A percentile compares a stretch with the other conserved stretches of the same genome.
Evolutionary conservation across 225 moss, liverwort and hornwort species (phyloP).

Genomic region (Thuidium tamariscinum): DNA sequence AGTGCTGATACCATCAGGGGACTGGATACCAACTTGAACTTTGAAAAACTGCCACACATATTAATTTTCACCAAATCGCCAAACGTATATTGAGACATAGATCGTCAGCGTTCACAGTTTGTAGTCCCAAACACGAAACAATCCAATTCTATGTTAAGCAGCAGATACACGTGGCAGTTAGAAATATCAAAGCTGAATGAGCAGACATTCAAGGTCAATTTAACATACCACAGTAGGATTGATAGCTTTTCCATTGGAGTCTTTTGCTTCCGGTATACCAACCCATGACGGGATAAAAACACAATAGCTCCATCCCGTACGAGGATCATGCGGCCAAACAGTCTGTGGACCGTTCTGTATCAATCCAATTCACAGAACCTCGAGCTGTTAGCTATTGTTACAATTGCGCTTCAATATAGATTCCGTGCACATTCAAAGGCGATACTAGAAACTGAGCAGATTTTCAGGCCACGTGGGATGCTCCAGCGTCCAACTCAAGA

Average conservation of each 20-base stretch:
- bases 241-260: conserved; percentile 61
- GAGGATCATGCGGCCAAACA: conserved; percentile 91
- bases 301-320: conserved; percentile 97
- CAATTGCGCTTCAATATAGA: background rate
- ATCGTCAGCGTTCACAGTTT: background rate
- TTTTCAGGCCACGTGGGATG: background rate
- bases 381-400: background rate
- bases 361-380: conserved; percentile 7
- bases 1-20: conserved; percentile 84
- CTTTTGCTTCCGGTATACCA: conserved; percentile 68
- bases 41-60: conserved; percentile 69
- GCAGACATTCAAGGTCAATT: background rate
- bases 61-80: background rate
- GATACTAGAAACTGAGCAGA: background rate
- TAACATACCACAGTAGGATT: conserved; percentile 80
- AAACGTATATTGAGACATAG: background rate
- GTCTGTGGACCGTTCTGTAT: conserved; percentile 76
- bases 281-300: conserved; percentile 87
- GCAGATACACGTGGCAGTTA: background rate
- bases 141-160: background rate
- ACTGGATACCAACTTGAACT: conserved; percentile 97
- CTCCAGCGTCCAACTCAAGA: background rate
- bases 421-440: background rate
- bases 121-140: background rate
- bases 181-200: background rate